Base-by-base conservation (phyloP, 495 filamentous ascomycete species). In the Aspergillus biplanus region DNA sequence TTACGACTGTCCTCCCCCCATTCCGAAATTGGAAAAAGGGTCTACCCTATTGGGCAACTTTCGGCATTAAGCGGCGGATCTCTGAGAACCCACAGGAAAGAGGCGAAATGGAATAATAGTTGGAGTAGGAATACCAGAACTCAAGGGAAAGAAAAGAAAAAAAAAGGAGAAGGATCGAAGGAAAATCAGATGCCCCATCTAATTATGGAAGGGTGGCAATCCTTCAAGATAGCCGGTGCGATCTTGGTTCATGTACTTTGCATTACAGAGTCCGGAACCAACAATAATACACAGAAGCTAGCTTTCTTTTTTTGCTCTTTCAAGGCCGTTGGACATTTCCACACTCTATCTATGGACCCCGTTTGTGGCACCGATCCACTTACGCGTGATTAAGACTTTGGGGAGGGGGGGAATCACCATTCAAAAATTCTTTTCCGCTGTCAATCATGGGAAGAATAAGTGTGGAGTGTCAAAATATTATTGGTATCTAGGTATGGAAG, bases 261-360 rank as follows among this genome's bases (percentile, higher is more conserved):
- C n/a, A 44, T 44, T 44, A 44, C 8, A 44, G n/a, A 6, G 11
- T 4, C 27, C 21, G 21, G 50, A 53, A 53, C 33, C n/a, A 53
- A 53, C 50, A 27, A 7, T 53, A 27, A 7, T 53, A 53, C 50
- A 21, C 50, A 21, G 50, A 53, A 13, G 13, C 27, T 53, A 27
- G 21, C 4, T 37, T 39, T 16, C 34, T 39, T 35, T 35, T 37
- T n/a, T 18, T 18, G 3, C 18, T 27, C 18, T 37, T 42, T 42
- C 59, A 32, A 47, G 52, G 44, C 52, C 39, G 59, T 62, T 56
- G 44, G 55, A 31, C 1, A n/a, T 21, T 56, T 56, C 52, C 44
- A 39, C 59, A 56, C 59, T 62, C 8, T 34, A 61, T 55, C 49
- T 61, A 61, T 61, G 59, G 59, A 47, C 52, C 52, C 59, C 39